These are phyloP conservation scores for Thelonectria discophora DNA, from an alignment of 2,329 filamentous ascomycete genomes.

Conservation along the genomic window DNA sequence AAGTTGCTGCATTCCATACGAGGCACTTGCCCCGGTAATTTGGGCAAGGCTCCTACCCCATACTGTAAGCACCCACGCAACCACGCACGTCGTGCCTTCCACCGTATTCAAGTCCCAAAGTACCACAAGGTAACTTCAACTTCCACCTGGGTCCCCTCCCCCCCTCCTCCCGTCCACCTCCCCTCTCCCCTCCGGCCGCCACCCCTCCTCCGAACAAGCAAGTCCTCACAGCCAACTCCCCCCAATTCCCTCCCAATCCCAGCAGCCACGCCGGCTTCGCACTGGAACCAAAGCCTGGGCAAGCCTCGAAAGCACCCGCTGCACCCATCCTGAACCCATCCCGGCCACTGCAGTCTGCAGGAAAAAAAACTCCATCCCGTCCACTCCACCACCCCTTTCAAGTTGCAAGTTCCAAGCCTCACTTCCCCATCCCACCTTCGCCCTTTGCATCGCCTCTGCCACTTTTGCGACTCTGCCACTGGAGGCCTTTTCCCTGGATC, in stretches of 20 bases:
- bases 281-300: not conserved
- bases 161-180: no score
- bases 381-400: conserved; percentile 26
- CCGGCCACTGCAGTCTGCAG: not conserved
- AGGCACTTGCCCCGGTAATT: no score
- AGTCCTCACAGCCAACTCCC: no score
- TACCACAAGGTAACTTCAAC: no score
- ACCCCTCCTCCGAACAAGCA: conserved; percentile 27
- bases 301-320: not conserved
- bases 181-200: conserved; percentile 17
- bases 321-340: not conserved
- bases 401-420: conserved; percentile 35
- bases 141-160: no score
- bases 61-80: no score
- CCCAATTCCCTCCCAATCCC: conserved; percentile 27
- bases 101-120: no score
- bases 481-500: conserved; percentile 12
- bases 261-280: not conserved
- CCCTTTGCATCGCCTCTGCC: conserved; percentile 17
- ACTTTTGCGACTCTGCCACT: conserved; percentile 35
- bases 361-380: conserved; percentile 29
- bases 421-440: conserved; percentile 19
- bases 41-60: no score
- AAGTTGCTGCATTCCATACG: no score
- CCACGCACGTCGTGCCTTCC: no score